Evolutionary conservation across 2,329 filamentous ascomycete genomes (phyloP).

Genomic region (Ophidiomyces ophidiicola): DNA sequence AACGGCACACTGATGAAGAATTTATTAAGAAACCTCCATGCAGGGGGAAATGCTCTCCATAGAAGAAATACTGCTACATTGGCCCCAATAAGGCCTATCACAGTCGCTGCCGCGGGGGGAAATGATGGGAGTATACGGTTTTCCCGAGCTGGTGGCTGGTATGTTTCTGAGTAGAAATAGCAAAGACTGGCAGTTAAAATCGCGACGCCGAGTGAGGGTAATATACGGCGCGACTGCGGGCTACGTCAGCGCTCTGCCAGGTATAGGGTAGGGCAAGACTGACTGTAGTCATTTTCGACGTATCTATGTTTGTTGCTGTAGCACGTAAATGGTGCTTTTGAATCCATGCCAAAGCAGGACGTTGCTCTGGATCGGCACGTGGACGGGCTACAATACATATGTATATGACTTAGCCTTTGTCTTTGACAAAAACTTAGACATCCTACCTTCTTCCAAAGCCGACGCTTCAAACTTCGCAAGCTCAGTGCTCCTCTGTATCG

Average conservation of each 20-base stretch:
- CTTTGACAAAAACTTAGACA: background rate
- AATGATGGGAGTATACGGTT: slow-evolving; percentile 40
- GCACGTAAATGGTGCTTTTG: slow-evolving; percentile 33
- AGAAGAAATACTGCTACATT: slow-evolving; percentile 41
- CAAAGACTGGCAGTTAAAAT: slow-evolving; percentile 31
- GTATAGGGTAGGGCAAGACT: slow-evolving; percentile 1
- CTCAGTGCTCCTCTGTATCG: slow-evolving; percentile 26
- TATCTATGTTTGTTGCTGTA: slow-evolving; percentile 25
- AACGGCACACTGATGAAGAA: slow-evolving; percentile 43
- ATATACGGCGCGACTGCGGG: slow-evolving; percentile 33
- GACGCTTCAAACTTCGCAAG: slow-evolving; percentile 28
- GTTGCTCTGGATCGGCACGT: slow-evolving; percentile 30
- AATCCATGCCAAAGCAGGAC: slow-evolving; percentile 32
- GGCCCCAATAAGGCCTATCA: slow-evolving; percentile 38
- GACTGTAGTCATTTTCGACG: slow-evolving; percentile 28
- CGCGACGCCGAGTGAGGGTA: slow-evolving; percentile 33
- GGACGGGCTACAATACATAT: slow-evolving; percentile 23
- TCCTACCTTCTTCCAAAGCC: slow-evolving; percentile 27
- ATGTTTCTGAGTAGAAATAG: slow-evolving; percentile 37
- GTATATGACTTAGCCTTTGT: background rate
- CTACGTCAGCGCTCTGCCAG: background rate
- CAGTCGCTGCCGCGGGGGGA: slow-evolving; percentile 41
- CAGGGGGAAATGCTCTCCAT: slow-evolving; percentile 40
- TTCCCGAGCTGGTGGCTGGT: slow-evolving; percentile 36
- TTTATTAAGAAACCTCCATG: slow-evolving; percentile 45